phyloP scores from a whole-genome alignment of 116 monocot species.

The Phalaenopsis hybrid region DNA sequence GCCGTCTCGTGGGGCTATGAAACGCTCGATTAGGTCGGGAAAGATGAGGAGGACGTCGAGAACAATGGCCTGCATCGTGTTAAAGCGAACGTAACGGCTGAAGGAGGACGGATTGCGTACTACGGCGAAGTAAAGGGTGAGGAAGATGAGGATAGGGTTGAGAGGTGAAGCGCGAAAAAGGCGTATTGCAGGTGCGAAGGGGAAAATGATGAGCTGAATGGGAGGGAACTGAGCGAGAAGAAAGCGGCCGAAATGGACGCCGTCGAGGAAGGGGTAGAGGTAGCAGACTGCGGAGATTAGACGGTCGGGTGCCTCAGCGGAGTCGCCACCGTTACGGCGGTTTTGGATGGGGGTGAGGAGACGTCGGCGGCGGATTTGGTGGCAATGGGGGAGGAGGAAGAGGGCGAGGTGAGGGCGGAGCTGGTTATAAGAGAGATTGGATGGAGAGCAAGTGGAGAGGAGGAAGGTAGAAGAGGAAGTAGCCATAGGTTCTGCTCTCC shows the following conservation, averaged over 20 bases:
- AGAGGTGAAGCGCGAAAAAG: slow-evolving; percentile 78
- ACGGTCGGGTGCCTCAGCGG: slow-evolving; percentile 59
- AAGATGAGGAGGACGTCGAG: slow-evolving; percentile 93
- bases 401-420: background rate
- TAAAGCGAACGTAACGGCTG: slow-evolving; percentile 89
- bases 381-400: background rate
- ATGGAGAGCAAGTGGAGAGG: background rate
- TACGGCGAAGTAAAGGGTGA: slow-evolving; percentile 87
- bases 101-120: slow-evolving; percentile 75
- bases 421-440: background rate
- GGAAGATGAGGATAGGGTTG: slow-evolving; percentile 76
- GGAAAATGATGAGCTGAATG: slow-evolving; percentile 48
- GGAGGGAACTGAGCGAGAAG: slow-evolving; percentile 67
- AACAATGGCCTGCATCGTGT: slow-evolving; percentile 95
- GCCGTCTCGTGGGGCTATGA: slow-evolving; percentile 34
- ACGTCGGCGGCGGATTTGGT: background rate
- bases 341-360: background rate
- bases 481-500: background rate
- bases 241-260: slow-evolving; percentile 68
- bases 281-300: slow-evolving; percentile 72
- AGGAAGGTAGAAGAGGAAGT: slow-evolving; percentile 11
- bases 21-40: slow-evolving; percentile 78
- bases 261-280: slow-evolving; percentile 95
- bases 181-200: slow-evolving; percentile 60
- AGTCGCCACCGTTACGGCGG: slow-evolving; percentile 16